Evolutionary conservation across 495 filamentous ascomycete genomes (phyloP), one percentile per base, ranked within the genome.

Genomic region (Hypoxylon trugodes): DNA sequence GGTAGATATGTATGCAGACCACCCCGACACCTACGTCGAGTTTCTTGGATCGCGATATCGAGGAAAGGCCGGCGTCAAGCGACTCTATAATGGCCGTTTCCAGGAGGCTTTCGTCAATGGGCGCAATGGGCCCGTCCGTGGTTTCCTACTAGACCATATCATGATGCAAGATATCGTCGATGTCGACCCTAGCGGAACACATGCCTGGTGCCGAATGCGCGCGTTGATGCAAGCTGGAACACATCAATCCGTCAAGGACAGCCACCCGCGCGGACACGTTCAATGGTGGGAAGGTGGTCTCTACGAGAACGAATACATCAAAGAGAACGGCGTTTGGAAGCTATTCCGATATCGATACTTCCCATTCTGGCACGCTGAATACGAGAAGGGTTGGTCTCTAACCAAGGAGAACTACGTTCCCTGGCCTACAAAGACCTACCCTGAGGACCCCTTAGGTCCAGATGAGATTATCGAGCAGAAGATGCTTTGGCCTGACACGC

Each of bases 271-370:
- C 36, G 81, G 81, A 6, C 74, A 81, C 42, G 71, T 76, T 6
- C 81, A 85, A 62, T 84, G 81, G 81, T 84, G 81, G 79, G 81
- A 84, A 60, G 82, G 82, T 18, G 82, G 82, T 4, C 69, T 85
- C 51, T 85, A 85, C 70, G 82, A 85, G 72, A 85, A 85, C 62
- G 82, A 85, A 69, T 85, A 85, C 68, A 77, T 83, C 69, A 85
- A 85, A 71, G 80, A 84, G 59, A 70, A 80, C 59, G 82, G 82
- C 12, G 72, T 76, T 22, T 85, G 82, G 82, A 82, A 82, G 73
- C 73, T 85, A 35, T 82, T 81, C 68, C 69, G 81, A 19, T 77
- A 83, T 59, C 77, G 80, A 43, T 84, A 85, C 66, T 85, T 84
- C 59, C 81, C 81, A 5, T 83, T 83, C 71, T 83, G 82, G 82